Conservation (phyloP, 495 filamentous ascomycete species). For the Massariosphaeria phaeospora region DNA sequence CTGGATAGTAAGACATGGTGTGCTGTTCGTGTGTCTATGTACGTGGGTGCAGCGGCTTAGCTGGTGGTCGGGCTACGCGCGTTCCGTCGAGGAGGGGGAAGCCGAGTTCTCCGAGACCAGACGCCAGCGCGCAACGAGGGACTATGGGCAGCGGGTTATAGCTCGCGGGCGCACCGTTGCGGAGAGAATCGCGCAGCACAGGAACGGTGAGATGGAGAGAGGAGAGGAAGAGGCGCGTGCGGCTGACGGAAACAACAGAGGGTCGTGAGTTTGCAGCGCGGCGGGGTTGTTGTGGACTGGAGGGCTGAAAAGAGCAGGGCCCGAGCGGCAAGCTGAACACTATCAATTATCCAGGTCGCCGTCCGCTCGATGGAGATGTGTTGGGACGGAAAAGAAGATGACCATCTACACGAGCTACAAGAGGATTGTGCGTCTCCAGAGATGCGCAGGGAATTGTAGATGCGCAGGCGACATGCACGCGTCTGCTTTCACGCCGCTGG, state of each 20-base stretch:
- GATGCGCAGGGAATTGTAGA: too few relatives aligned
- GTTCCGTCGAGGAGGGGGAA: not conserved
- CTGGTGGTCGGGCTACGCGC: not conserved
- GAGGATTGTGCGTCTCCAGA: too few relatives aligned
- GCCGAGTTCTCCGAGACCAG: too few relatives aligned
- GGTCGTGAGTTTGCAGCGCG: not conserved
- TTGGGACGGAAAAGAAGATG: not conserved
- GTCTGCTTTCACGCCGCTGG: too few relatives aligned
- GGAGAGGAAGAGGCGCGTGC: not conserved
- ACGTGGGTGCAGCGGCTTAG: not conserved
- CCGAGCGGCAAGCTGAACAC: not conserved
- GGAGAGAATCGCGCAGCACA: too few relatives aligned
- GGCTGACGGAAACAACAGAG: not conserved
- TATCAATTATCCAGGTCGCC: not conserved
- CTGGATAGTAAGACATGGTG: conserved; percentile 43
- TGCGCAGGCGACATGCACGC: too few relatives aligned
- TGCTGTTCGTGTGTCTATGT: not conserved
- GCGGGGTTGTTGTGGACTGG: conserved; percentile 1
- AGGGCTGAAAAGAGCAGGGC: conserved; percentile 1
- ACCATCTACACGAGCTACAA: too few relatives aligned
- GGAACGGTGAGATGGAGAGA: not conserved
- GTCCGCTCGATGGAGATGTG: not conserved
- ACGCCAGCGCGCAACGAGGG: too few relatives aligned
- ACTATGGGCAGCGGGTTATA: too few relatives aligned
- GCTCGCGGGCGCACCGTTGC: too few relatives aligned